Percentiles rank a stretch among this genome's conserved stretches.
Conservation (phyloP, 345 rosid genomes). For the Rhizophora mangle region DNA sequence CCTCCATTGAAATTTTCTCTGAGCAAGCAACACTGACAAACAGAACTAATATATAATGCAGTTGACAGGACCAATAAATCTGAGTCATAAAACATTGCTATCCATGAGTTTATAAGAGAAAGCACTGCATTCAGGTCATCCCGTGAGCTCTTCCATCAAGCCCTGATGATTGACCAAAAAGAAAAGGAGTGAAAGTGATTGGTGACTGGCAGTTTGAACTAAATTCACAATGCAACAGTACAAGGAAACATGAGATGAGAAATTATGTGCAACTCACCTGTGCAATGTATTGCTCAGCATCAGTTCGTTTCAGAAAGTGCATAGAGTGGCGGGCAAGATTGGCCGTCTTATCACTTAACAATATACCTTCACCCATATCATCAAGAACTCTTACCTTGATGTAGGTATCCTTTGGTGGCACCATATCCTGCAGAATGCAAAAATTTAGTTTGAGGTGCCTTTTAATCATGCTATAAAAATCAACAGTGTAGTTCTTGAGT, state of each 20-base stretch:
- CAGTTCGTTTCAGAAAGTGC: slow-evolving; percentile 93
- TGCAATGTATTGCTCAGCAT: slow-evolving; percentile 80
- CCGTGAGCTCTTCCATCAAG: slow-evolving; percentile 77
- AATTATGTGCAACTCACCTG: slow-evolving; percentile 52
- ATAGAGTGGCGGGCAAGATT: slow-evolving; percentile 78
- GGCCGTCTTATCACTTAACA: slow-evolving; percentile 67
- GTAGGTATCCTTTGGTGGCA: slow-evolving; percentile 96
- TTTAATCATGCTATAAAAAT: too few relatives aligned
- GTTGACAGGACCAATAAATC: neutral
- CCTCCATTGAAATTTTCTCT: too few relatives aligned
- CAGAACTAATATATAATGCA: too few relatives aligned
- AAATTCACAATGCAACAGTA: neutral
- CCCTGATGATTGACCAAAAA: slow-evolving; percentile 50
- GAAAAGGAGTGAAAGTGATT: neutral
- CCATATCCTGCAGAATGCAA: slow-evolving; percentile 64
- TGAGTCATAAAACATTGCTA: neutral
- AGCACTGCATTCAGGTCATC: slow-evolving; percentile 27
- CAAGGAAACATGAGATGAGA: neutral
- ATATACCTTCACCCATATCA: slow-evolving; percentile 70
- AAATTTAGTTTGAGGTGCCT: neutral
- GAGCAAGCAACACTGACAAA: too few relatives aligned
- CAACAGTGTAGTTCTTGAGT: too few relatives aligned
- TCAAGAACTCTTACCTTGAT: slow-evolving; percentile 81
- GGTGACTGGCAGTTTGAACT: neutral
- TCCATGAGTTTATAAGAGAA: too few relatives aligned